phyloP scores from a whole-genome alignment of 257 asterid genomes.

The Penstemon davidsonii region DNA sequence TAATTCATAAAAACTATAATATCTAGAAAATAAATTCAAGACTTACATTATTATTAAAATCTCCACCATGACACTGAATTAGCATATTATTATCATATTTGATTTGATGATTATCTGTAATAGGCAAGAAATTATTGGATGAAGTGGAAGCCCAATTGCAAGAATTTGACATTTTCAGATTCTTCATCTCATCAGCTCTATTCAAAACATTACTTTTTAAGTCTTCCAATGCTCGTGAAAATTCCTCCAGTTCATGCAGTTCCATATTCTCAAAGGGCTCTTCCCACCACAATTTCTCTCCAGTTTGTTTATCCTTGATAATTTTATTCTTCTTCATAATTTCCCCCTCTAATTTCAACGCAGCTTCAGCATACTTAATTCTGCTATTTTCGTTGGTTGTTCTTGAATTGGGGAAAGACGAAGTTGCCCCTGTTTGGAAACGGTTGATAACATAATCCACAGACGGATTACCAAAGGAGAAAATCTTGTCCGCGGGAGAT shows the following conservation, averaged over 20 bases:
- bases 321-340: neutral
- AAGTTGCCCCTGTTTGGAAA: neutral
- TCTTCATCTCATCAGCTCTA: slow-evolving; percentile 32
- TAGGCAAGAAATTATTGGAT: too few relatives aligned
- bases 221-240: slow-evolving; percentile 26
- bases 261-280: slow-evolving; percentile 28
- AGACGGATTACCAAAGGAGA: slow-evolving; percentile 17
- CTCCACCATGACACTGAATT: too few relatives aligned
- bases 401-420: neutral
- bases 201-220: slow-evolving; percentile 26
- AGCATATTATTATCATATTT: too few relatives aligned
- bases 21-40: too few relatives aligned
- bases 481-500: slow-evolving; percentile 10
- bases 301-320: neutral
- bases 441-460: slow-evolving; percentile 14
- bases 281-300: slow-evolving; percentile 39
- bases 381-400: neutral
- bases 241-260: slow-evolving; percentile 33
- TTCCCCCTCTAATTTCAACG: slow-evolving; percentile 22
- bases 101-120: too few relatives aligned
- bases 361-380: slow-evolving; percentile 20
- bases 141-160: too few relatives aligned
- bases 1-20: too few relatives aligned
- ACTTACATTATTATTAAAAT: too few relatives aligned
- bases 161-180: slow-evolving; percentile 6